Evolutionary conservation across 176 grass and related monocot genomes (phyloP), one percentile per base, ranked within the genome.

Genomic region (Oryza coarctata): DNA sequence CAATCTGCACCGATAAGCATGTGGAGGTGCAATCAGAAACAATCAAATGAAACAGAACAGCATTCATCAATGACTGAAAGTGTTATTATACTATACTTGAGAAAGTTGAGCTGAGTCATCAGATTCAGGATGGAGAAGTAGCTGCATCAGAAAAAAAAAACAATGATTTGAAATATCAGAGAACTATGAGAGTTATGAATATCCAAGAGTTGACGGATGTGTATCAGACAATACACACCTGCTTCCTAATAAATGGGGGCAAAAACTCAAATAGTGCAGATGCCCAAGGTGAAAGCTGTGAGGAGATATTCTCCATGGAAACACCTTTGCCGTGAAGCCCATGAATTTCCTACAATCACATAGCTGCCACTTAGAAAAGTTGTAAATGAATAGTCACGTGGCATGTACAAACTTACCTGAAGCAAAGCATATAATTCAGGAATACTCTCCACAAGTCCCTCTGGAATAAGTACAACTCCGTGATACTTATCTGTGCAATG

Each of bases 201-300:
- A 45, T 67, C 18, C 4, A 4, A 77, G 18, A 34, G 40, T 77
- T 63, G 74, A 80, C 43, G 77, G 86, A 45, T 52, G 26, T 71
- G 65, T 86, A 44, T 43, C 25, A 75, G 64, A 45, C 35, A 83
- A 65, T 41, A 66, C 35, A 34, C 70, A 94, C 96, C 93, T 99
- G 96, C 78, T 93, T 93, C 93, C 87, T 95, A 62, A 99, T 95
- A 81, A 99, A 99, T 9, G 87, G 73, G 70, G 96, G 96, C 78
- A 99, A 93, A 76, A 99, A 99, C 85, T 94, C 96, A 92, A 95
- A 99, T 8, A 95, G 87, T 52, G 96, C 96, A 88, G 93, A 95
- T 81, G 96, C 96, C 96, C 96, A 99, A 70, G 96, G 96, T 75
- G 96, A 99, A 93, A 99, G 93, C 75, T 99, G 89, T 79, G 89